Conservation (phyloP, 2,329 filamentous ascomycete species). For the Waltergamsia citrina region DNA sequence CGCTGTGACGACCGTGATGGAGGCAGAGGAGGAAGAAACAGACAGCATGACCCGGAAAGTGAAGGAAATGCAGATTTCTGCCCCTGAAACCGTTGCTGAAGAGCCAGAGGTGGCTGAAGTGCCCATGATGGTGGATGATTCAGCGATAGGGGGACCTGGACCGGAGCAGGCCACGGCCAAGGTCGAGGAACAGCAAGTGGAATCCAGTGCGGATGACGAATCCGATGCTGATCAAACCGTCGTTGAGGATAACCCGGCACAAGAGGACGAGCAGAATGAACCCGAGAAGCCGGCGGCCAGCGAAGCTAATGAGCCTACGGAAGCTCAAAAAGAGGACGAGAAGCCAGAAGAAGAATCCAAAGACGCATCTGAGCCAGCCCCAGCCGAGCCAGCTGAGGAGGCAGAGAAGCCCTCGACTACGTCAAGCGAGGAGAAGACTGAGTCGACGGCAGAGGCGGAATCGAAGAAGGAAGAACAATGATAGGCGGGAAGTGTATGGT, state of each 20-base stretch:
- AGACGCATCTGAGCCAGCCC: neutral
- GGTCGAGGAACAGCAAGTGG: conserved; percentile 6
- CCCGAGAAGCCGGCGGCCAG: conserved; percentile 8
- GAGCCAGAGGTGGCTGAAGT: conserved; percentile 29
- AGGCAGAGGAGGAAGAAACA: conserved; percentile 68
- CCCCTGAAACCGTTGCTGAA: conserved; percentile 42
- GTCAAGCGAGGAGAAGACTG: neutral
- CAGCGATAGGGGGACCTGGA: neutral
- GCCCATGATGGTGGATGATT: conserved; percentile 23
- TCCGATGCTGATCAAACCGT: conserved; percentile 15
- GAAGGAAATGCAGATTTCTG: conserved; percentile 34
- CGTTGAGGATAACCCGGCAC: conserved; percentile 6
- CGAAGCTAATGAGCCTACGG: conserved; percentile 6
- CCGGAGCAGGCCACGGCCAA: conserved; percentile 2
- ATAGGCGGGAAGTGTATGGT: too few relatives aligned
- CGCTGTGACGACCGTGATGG: conserved; percentile 71
- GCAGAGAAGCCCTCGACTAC: neutral
- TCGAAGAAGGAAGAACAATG: neutral
- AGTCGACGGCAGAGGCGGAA: neutral
- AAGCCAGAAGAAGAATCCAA: neutral
- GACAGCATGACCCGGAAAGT: conserved; percentile 35
- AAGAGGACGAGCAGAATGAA: conserved; percentile 10
- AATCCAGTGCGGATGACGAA: conserved; percentile 4
- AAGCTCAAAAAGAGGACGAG: neutral
- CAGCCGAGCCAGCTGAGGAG: neutral